Percentiles rank a stretch among this genome's conserved stretches.
Evolutionary conservation across 129 eudicot genomes (phyloP).

Genomic region (Flaveria linearis): DNA sequence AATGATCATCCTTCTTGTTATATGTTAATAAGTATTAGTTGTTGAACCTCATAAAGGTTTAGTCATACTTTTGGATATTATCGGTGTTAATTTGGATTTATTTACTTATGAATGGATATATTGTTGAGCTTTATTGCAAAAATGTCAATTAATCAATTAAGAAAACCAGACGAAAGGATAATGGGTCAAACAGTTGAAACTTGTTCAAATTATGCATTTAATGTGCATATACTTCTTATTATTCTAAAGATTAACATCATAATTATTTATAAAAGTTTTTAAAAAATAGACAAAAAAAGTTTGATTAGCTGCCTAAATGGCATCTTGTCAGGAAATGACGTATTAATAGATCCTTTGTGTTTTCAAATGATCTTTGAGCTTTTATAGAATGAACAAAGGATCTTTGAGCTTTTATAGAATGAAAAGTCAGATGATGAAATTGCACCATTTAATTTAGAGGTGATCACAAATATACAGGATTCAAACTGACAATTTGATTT

Average conservation of each 20-base stretch:
- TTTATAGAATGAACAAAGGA: no score
- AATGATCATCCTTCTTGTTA: conserved; percentile 15
- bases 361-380: no score
- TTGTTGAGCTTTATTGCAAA: not conserved
- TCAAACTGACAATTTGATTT: no score
- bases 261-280: not conserved
- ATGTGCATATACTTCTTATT: not conserved
- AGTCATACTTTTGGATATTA: not conserved
- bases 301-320: not conserved
- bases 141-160: not conserved
- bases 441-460: no score
- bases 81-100: not conserved
- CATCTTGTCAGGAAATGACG: not conserved
- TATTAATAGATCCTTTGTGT: no score
- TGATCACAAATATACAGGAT: no score
- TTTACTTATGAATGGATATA: not conserved
- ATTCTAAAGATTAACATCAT: not conserved
- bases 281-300: not conserved
- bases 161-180: not conserved
- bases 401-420: no score
- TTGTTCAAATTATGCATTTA: not conserved
- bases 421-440: no score
- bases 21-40: not conserved
- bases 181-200: not conserved
- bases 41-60: not conserved